These are phyloP conservation scores for Laguncularia racemosa DNA, from an alignment of 345 rosid species.

Conservation along the genomic window DNA sequence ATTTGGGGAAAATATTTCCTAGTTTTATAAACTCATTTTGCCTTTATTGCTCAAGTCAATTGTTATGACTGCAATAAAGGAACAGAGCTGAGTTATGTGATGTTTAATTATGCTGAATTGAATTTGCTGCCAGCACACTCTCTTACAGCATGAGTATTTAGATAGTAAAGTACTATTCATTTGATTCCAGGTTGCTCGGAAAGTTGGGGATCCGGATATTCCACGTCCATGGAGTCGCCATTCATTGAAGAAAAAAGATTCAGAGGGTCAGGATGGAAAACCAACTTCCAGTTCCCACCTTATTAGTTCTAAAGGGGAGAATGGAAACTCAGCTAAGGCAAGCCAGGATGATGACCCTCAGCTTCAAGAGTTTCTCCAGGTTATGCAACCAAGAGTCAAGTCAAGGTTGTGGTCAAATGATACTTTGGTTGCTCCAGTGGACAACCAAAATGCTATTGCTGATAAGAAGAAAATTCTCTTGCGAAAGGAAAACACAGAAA, in stretches of 20 bases:
- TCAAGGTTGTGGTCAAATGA: conserved; percentile 85
- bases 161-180: not conserved
- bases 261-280: conserved; percentile 14
- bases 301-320: conserved; percentile 21
- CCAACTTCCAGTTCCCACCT: conserved; percentile 7
- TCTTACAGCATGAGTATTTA: not conserved
- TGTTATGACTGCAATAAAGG: no score
- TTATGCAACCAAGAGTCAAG: conserved; percentile 65
- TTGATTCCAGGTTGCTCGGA: conserved; percentile 51
- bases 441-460: conserved; percentile 16
- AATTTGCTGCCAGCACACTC: not conserved
- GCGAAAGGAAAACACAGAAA: conserved; percentile 22
- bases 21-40: no score
- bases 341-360: conserved; percentile 35
- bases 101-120: not conserved
- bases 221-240: conserved; percentile 91
- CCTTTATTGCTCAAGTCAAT: no score
- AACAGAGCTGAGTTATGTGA: no score
- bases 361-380: conserved; percentile 68
- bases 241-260: conserved; percentile 41
- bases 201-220: conserved; percentile 53
- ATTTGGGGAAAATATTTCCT: no score
- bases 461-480: conserved; percentile 13
- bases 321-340: conserved; percentile 21
- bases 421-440: conserved; percentile 24